phyloP scores from a whole-genome alignment of 1,139 yeast species.

The Hyphopichia buzzinii region DNA sequence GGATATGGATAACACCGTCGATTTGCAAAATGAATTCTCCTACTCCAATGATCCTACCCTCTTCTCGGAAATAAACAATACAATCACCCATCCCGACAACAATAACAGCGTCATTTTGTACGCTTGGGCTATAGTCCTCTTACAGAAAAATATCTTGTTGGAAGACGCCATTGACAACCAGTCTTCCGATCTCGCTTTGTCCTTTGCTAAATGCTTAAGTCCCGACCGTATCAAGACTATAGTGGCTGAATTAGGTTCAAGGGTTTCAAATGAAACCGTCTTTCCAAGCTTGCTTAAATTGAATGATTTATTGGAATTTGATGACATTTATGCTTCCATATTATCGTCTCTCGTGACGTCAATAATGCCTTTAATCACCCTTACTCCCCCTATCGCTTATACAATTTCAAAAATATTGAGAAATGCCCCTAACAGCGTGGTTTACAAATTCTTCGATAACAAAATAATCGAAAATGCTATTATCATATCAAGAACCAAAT shows the following conservation, averaged over 20 bases:
- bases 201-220: constrained; percentile 12
- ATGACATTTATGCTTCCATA: constrained; percentile 54
- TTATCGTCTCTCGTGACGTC: constrained; percentile 59
- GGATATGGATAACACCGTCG: constrained; percentile 51
- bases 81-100: constrained; percentile 26
- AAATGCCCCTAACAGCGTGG: constrained; percentile 54
- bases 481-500: constrained; percentile 63
- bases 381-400: constrained; percentile 54
- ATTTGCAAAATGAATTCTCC: constrained; percentile 29
- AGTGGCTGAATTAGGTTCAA: constrained; percentile 37
- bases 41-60: constrained; percentile 44
- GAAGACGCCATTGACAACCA: constrained; percentile 30
- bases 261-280: constrained; percentile 46
- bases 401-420: constrained; percentile 51
- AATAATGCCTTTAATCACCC: constrained; percentile 59
- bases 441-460: constrained; percentile 58
- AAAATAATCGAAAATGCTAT: constrained; percentile 55
- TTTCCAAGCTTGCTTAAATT: constrained; percentile 43
- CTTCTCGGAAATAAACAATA: constrained; percentile 39
- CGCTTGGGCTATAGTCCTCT: constrained; percentile 69
- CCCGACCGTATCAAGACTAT: constrained; percentile 13
- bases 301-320: constrained; percentile 47
- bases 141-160: constrained; percentile 50
- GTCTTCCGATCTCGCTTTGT: constrained; percentile 4
- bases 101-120: constrained; percentile 54